Evolutionary conservation across 2,329 filamentous ascomycete species (phyloP).

Genomic region (Dactylellina haptotyla): DNA sequence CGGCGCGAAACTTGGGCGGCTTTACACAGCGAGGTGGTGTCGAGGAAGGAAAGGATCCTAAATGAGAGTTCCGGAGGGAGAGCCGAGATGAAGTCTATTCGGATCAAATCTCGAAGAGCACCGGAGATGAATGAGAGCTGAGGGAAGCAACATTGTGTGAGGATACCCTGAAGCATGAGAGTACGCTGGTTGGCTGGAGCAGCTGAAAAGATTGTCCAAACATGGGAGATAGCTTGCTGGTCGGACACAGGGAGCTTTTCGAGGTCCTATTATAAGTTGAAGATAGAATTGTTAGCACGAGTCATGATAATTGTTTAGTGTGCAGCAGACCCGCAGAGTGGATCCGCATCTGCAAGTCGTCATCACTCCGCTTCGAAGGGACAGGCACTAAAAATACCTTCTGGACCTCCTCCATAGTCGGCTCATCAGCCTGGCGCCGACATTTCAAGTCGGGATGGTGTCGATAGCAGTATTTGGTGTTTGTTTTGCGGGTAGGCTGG

Average conservation of each 20-base stretch:
- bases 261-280: constrained; percentile 75
- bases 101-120: constrained; percentile 90
- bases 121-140: constrained; percentile 93
- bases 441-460: constrained; percentile 95
- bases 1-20: constrained; percentile 90
- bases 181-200: constrained; percentile 93
- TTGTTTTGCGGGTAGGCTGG: constrained; percentile 63
- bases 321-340: constrained; percentile 57
- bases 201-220: constrained; percentile 97
- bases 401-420: constrained; percentile 94
- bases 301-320: background rate
- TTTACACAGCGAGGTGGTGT: constrained; percentile 93
- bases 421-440: constrained; percentile 88
- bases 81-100: constrained; percentile 93
- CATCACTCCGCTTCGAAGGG: no score
- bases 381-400: constrained; percentile 67
- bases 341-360: no score
- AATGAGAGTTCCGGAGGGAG: constrained; percentile 90
- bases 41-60: constrained; percentile 90
- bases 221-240: constrained; percentile 94
- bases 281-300: constrained; percentile 7
- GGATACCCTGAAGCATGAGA: constrained; percentile 94
- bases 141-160: constrained; percentile 96
- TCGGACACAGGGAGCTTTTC: constrained; percentile 83
- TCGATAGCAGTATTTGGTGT: constrained; percentile 94